These are phyloP conservation scores for Picochlorum costavermella DNA, from an alignment of 139 green algal genomes.

Conservation along the genomic window DNA sequence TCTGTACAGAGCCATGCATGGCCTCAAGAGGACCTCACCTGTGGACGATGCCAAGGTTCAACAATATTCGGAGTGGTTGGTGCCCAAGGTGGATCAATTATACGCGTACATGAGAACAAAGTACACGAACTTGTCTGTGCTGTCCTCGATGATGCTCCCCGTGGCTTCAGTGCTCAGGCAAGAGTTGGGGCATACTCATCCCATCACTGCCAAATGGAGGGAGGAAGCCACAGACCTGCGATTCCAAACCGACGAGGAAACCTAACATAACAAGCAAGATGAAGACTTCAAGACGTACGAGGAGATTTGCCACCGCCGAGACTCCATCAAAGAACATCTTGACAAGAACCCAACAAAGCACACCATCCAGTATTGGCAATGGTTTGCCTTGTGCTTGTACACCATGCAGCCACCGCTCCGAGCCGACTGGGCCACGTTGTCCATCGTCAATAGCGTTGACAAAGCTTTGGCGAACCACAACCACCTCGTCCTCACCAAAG, in stretches of 20 bases:
- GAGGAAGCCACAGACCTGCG: background rate
- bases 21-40: background rate
- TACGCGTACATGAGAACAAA: too few species aligned
- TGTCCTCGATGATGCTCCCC: background rate
- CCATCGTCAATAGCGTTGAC: background rate
- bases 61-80: too few species aligned
- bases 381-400: background rate
- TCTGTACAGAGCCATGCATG: background rate
- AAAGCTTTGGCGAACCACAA: background rate
- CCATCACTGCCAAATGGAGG: background rate
- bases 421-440: background rate
- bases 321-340: background rate
- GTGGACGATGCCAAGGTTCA: background rate
- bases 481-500: background rate
- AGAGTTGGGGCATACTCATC: background rate
- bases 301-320: background rate
- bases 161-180: background rate
- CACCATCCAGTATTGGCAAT: background rate
- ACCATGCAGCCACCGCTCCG: background rate
- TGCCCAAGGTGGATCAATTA: too few species aligned
- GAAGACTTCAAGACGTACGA: background rate
- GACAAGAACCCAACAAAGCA: background rate
- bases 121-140: too few species aligned
- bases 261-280: background rate
- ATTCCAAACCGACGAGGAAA: background rate